These are phyloP conservation scores for Pleurotus platypus DNA, from an alignment of 768 basidiomycete genomes.

Conservation along the genomic window DNA sequence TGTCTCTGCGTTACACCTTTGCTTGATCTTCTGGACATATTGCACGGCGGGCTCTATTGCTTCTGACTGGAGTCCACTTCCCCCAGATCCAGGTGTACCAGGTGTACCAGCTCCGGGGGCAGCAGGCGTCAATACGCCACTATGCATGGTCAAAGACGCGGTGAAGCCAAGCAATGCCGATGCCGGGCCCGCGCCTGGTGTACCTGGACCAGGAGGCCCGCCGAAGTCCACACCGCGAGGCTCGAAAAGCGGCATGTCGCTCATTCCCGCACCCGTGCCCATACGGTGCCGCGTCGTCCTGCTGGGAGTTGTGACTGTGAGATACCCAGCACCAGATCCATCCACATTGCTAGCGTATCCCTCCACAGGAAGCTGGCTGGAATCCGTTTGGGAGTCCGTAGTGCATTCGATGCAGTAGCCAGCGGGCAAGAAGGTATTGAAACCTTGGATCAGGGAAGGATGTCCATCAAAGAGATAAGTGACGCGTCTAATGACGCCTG, in stretches of 20 bases:
- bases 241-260: too few species aligned
- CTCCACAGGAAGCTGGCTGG: background rate
- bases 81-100: too few species aligned
- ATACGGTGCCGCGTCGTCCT: background rate
- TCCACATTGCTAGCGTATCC: background rate
- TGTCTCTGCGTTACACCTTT: slow-evolving; percentile 86
- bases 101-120: background rate
- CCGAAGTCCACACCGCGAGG: too few species aligned
- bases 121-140: too few species aligned
- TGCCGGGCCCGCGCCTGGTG: too few species aligned
- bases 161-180: too few species aligned
- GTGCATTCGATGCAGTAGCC: slow-evolving; percentile 92
- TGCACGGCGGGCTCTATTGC: slow-evolving; percentile 80
- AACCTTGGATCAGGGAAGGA: slow-evolving; percentile 89
- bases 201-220: too few species aligned
- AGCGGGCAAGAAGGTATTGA: slow-evolving; percentile 94
- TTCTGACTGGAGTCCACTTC: slow-evolving; percentile 14
- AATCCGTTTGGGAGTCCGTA: slow-evolving; percentile 35
- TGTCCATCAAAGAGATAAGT: slow-evolving; percentile 91
- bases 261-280: background rate
- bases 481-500: slow-evolving; percentile 94
- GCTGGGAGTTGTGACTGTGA: slow-evolving; percentile 1
- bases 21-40: slow-evolving; percentile 97
- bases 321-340: background rate
- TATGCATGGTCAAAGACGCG: too few species aligned